Conservation (phyloP, 192 early-diverging fungal genomes). For the Entomortierella parvispora region DNA sequence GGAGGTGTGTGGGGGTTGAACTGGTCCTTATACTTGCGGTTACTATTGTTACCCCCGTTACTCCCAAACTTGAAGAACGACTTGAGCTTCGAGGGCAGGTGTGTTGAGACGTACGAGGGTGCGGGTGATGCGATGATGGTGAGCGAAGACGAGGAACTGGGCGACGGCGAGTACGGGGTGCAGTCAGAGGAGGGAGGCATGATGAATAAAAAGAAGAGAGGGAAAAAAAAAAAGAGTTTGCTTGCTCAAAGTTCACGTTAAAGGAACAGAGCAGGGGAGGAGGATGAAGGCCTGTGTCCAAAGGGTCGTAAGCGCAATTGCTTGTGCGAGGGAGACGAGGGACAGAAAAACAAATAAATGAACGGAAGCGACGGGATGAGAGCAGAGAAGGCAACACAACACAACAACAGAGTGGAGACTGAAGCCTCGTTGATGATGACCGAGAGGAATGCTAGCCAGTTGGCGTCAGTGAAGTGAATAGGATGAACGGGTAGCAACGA, state of each 20-base stretch:
- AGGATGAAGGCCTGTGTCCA: neutral
- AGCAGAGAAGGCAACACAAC: too few relatives aligned
- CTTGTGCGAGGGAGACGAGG: too few relatives aligned
- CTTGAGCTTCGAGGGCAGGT: constrained; percentile 56
- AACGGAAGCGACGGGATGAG: too few relatives aligned
- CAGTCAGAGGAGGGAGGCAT: constrained; percentile 1
- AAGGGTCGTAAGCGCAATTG: too few relatives aligned
- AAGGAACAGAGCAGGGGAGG: neutral
- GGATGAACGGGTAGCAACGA: neutral
- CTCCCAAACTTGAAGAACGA: constrained; percentile 52
- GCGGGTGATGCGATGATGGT: constrained; percentile 54
- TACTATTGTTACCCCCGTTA: constrained; percentile 17
- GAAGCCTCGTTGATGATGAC: too few relatives aligned
- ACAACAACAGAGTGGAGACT: neutral
- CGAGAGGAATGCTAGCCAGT: too few relatives aligned
- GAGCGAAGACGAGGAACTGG: constrained; percentile 34
- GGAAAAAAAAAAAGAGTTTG: neutral
- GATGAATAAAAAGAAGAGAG: neutral
- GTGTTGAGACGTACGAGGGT: constrained; percentile 44
- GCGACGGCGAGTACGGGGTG: constrained; percentile 20
- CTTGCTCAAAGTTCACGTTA: neutral
- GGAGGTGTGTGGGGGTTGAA: constrained; percentile 3
- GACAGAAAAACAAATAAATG: too few relatives aligned
- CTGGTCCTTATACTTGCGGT: constrained; percentile 2
- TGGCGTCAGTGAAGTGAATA: too few relatives aligned